A percentile compares a stretch with the other conserved stretches of the same genome.
Evolutionary conservation across 2,329 filamentous ascomycete genomes (phyloP).

Genomic region (Colletotrichum gigasporum): DNA sequence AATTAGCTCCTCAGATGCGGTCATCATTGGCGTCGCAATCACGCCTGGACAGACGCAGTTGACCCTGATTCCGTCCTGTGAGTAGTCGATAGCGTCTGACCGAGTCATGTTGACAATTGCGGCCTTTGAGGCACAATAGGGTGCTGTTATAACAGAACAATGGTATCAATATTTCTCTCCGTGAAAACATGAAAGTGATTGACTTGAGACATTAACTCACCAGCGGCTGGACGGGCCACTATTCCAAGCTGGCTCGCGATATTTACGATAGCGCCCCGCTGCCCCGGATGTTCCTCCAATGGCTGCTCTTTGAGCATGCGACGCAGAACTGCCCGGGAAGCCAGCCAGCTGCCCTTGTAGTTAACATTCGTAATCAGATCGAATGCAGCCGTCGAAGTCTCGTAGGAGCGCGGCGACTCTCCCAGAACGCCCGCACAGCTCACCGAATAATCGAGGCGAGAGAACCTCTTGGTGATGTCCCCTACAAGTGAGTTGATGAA

Average conservation of each 20-base stretch:
- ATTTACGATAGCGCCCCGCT: slow-evolving; percentile 60
- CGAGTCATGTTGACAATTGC: slow-evolving; percentile 67
- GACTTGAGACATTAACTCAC: no score
- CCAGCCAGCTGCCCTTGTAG: slow-evolving; percentile 61
- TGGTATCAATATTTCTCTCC: no score
- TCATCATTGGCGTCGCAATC: slow-evolving; percentile 60
- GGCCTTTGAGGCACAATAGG: slow-evolving; percentile 67
- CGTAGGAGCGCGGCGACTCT: slow-evolving; percentile 49
- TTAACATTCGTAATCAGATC: slow-evolving; percentile 65
- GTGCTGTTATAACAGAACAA: no score
- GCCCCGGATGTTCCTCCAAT: slow-evolving; percentile 48
- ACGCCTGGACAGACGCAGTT: slow-evolving; percentile 75
- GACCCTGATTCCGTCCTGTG: slow-evolving; percentile 47
- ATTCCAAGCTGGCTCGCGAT: slow-evolving; percentile 62
- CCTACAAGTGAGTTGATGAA: slow-evolving; percentile 51
- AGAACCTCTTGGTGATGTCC: slow-evolving; percentile 45
- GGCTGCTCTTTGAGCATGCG: slow-evolving; percentile 57
- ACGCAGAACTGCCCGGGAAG: slow-evolving; percentile 51
- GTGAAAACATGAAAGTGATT: no score
- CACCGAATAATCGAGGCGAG: slow-evolving; percentile 64
- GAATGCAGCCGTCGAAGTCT: slow-evolving; percentile 58
- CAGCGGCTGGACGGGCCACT: slow-evolving; percentile 54
- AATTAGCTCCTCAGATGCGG: slow-evolving; percentile 47
- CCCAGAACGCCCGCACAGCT: slow-evolving; percentile 65
- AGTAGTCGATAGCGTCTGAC: slow-evolving; percentile 66